phyloP scores from a whole-genome alignment of 2,329 filamentous ascomycete genomes.

The Fusarium sp. region DNA sequence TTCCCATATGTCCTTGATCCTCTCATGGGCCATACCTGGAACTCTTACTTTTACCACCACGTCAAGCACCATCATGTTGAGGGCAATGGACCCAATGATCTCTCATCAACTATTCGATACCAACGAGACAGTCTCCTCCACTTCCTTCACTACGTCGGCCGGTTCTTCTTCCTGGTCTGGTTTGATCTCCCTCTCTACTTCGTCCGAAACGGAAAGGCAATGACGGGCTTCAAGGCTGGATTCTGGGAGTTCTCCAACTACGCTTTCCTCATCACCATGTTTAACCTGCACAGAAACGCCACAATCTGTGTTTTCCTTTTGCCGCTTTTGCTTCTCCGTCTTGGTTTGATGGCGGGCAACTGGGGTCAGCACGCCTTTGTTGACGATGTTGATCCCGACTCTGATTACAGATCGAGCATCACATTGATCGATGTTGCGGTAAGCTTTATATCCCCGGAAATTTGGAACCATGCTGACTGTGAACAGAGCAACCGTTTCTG shows the following conservation, averaged over 20 bases:
- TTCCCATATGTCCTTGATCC: conserved; percentile 83
- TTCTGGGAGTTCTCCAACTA: conserved; percentile 73
- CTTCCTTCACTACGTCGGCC: conserved; percentile 77
- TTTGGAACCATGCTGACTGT: not conserved
- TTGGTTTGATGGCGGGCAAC: conserved; percentile 84
- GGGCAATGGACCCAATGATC: conserved; percentile 80
- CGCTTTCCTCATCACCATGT: conserved; percentile 61
- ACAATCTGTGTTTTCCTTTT: conserved; percentile 74
- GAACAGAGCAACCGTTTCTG: conserved; percentile 80
- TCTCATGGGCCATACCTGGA: conserved; percentile 85
- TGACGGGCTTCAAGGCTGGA: conserved; percentile 64
- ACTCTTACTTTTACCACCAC: conserved; percentile 86
- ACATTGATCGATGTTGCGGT: conserved; percentile 83
- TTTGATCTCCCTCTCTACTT: conserved; percentile 82
- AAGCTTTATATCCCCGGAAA: conserved; percentile 49
- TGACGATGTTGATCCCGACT: conserved; percentile 78
- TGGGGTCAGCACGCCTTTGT: conserved; percentile 89
- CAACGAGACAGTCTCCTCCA: conserved; percentile 75
- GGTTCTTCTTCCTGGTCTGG: conserved; percentile 81
- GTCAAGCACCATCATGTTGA: conserved; percentile 89
- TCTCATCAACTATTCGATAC: conserved; percentile 80
- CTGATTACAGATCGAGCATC: conserved; percentile 82
- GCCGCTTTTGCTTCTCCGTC: conserved; percentile 72
- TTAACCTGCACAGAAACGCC: conserved; percentile 63
- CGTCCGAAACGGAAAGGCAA: conserved; percentile 67